These are phyloP conservation scores for Blastosporella zonata DNA, from an alignment of 1,284 basidiomycete genomes.

Conservation along the genomic window DNA sequence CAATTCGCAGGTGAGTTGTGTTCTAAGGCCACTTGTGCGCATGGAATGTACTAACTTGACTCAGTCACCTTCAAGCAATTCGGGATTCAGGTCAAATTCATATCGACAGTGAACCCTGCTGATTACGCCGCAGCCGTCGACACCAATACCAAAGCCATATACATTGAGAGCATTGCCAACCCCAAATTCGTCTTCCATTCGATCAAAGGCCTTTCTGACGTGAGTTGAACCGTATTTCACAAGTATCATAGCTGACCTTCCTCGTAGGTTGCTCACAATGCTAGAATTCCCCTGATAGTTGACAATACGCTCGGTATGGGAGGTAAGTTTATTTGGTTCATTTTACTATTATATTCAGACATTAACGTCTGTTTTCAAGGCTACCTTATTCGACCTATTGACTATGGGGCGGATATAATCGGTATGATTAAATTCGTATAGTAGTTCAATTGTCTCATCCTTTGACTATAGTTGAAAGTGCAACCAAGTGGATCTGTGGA, in stretches of 20 bases:
- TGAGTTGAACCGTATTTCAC: conserved; percentile 57
- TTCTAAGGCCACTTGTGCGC: no score
- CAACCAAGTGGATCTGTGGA: conserved; percentile 90
- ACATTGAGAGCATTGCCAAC: conserved; percentile 83
- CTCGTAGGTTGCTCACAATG: conserved; percentile 1
- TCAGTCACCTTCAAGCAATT: conserved; percentile 36
- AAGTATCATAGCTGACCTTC: conserved; percentile 62
- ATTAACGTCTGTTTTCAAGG: conserved; percentile 33
- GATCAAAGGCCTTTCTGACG: conserved; percentile 73
- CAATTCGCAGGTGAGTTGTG: conserved; percentile 1
- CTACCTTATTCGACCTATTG: conserved; percentile 71
- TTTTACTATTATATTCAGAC: background rate
- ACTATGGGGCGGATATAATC: conserved; percentile 81
- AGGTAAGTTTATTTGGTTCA: background rate
- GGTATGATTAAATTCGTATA: conserved; percentile 31
- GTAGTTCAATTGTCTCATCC: no score
- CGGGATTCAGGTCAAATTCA: conserved; percentile 78
- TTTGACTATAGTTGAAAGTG: conserved; percentile 63
- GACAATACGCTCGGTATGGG: conserved; percentile 5
- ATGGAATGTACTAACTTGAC: no score
- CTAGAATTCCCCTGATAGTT: conserved; percentile 2
- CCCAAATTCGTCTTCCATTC: conserved; percentile 77
- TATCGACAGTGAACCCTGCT: conserved; percentile 59
- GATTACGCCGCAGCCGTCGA: conserved; percentile 75
- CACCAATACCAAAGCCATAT: conserved; percentile 74